phyloP scores from a whole-genome alignment of 805 yeast genomes.

The Yarrowia sp. region DNA sequence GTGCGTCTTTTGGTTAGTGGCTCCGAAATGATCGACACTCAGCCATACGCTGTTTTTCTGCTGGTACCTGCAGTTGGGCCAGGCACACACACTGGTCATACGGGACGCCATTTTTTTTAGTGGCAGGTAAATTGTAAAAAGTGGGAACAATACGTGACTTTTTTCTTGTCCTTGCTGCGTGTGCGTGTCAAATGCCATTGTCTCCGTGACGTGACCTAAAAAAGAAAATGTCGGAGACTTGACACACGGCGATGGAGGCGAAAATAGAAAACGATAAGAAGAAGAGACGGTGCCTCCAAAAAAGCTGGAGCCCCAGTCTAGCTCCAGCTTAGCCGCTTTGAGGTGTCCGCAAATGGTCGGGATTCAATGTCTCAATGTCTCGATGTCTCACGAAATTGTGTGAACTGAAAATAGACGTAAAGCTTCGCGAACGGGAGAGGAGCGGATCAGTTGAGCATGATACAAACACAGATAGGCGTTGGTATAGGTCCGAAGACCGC shows the following conservation, averaged over 20 bases:
- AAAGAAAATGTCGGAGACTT: neutral
- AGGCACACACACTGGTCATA: neutral
- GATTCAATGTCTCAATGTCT: neutral
- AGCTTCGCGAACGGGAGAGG: neutral
- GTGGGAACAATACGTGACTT: neutral
- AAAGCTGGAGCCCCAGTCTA: too few relatives aligned
- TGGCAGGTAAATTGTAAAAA: neutral
- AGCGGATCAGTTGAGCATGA: too few relatives aligned
- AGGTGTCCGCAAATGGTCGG: neutral
- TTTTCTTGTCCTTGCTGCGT: neutral
- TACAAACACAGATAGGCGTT: too few relatives aligned
- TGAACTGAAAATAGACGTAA: neutral
- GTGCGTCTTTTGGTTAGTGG: too few relatives aligned
- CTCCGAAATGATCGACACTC: neutral
- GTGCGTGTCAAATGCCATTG: neutral
- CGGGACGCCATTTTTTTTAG: too few relatives aligned
- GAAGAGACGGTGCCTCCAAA: too few relatives aligned
- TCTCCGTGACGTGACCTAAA: constrained; percentile 1
- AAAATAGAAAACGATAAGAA: too few relatives aligned
- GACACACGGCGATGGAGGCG: too few relatives aligned
- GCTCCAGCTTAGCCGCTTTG: neutral
- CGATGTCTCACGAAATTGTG: neutral
- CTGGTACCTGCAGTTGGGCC: constrained; percentile 3
- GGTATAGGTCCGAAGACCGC: too few relatives aligned
- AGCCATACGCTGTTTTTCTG: neutral